Evolutionary conservation across 148 eudicot species (phyloP).

Genomic region (Pouteria glomerata): DNA sequence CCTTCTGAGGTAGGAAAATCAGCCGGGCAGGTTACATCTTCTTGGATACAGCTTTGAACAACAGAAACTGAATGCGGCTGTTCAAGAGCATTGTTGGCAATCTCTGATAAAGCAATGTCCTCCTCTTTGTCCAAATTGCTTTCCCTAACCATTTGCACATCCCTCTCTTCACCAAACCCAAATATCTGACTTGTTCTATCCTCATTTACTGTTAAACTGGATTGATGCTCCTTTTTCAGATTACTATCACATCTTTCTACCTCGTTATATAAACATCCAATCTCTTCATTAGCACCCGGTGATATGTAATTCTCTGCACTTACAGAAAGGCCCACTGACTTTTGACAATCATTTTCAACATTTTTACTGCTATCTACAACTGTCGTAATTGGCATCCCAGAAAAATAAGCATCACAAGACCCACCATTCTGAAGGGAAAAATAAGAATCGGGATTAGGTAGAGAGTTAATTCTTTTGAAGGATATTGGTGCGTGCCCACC

Average conservation of each 20-base stretch:
- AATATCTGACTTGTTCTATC: background rate
- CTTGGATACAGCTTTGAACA: slow-evolving; percentile 14
- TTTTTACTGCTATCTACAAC: slow-evolving; percentile 15
- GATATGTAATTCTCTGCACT: too few relatives aligned
- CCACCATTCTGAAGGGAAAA: slow-evolving; percentile 23
- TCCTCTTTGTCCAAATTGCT: slow-evolving; percentile 8
- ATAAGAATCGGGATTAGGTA: slow-evolving; percentile 32
- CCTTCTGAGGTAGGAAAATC: slow-evolving; percentile 23
- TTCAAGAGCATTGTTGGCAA: background rate
- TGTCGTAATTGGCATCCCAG: background rate
- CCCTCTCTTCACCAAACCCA: slow-evolving; percentile 2
- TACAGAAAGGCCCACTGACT: background rate
- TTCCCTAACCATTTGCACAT: slow-evolving; percentile 6
- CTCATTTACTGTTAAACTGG: slow-evolving; percentile 4
- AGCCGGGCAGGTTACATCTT: slow-evolving; percentile 5
- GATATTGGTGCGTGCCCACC: slow-evolving; percentile 26
- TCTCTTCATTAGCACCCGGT: background rate
- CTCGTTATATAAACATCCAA: background rate
- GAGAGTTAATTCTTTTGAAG: slow-evolving; percentile 41
- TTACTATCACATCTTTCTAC: slow-evolving; percentile 2
- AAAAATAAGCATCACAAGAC: slow-evolving; percentile 12
- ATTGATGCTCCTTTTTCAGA: slow-evolving; percentile 6
- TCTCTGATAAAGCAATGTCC: too few relatives aligned
- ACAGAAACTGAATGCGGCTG: background rate
- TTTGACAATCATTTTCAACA: slow-evolving; percentile 6